These are phyloP conservation scores for Geotrichum australiense DNA, from an alignment of 1,139 yeast genomes.

Conservation along the genomic window DNA sequence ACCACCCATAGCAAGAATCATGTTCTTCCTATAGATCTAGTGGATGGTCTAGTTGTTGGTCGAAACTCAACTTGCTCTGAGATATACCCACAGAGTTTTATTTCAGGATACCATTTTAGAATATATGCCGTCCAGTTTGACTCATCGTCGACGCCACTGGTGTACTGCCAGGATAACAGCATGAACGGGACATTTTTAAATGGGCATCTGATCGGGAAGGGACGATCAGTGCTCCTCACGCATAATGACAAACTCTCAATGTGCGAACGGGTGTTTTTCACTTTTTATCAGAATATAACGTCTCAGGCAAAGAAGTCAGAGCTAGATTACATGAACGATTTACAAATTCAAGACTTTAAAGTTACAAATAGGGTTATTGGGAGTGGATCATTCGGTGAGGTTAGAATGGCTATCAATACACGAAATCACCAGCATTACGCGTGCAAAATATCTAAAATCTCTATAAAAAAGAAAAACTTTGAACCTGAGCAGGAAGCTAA, in stretches of 20 bases:
- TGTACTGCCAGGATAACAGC: conserved; percentile 50
- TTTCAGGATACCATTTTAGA: conserved; percentile 42
- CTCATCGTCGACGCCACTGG: conserved; percentile 40
- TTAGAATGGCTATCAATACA: conserved; percentile 25
- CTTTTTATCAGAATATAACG: conserved; percentile 20
- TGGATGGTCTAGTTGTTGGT: conserved; percentile 15
- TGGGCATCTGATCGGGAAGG: conserved; percentile 33
- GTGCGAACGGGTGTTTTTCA: conserved; percentile 32
- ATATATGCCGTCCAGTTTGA: conserved; percentile 50
- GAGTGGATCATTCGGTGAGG: conserved; percentile 57
- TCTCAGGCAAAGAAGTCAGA: conserved; percentile 18
- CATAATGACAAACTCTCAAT: conserved; percentile 41
- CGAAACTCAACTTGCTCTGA: conserved; percentile 24
- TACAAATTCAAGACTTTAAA: conserved; percentile 37
- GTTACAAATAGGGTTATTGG: conserved; percentile 45
- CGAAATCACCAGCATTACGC: conserved; percentile 24
- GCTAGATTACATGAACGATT: conserved; percentile 23
- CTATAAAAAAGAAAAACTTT: conserved; percentile 13
- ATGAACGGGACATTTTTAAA: conserved; percentile 50
- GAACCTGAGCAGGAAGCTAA: conserved; percentile 24
- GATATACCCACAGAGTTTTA: conserved; percentile 31
- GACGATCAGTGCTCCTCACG: conserved; percentile 37
- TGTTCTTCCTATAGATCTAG: conserved; percentile 10
- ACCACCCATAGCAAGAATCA: conserved; percentile 8
- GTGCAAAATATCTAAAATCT: conserved; percentile 24